Evolutionary conservation across 768 basidiomycete species (phyloP).

Genomic region (Mycena chlorophos): DNA sequence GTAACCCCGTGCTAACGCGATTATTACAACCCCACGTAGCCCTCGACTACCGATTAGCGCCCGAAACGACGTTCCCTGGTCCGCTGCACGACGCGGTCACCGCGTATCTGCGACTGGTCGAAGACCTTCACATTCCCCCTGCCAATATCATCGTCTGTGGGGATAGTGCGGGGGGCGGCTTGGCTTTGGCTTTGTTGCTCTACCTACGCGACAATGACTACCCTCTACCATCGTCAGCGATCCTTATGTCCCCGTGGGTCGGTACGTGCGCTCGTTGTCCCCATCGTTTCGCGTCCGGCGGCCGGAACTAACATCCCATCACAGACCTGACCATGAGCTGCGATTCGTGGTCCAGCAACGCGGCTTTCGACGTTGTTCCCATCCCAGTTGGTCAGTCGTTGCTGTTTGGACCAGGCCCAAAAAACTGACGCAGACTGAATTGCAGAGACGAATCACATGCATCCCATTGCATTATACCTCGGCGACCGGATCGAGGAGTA

Average conservation of each 20-base stretch:
- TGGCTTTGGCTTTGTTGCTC: constrained; percentile 83
- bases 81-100: constrained; percentile 82
- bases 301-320: not conserved
- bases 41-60: constrained; percentile 93
- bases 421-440: constrained; percentile 6
- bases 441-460: constrained; percentile 79
- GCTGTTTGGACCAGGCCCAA: not conserved
- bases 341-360: constrained; percentile 97
- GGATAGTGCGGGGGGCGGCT: constrained; percentile 92
- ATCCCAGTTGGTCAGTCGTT: constrained; percentile 39
- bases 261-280: constrained; percentile 54
- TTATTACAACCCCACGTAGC: constrained; percentile 44
- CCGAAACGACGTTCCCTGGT: constrained; percentile 92
- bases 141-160: constrained; percentile 88
- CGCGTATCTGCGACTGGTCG: constrained; percentile 82
- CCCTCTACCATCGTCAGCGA: constrained; percentile 78
- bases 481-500: constrained; percentile 79
- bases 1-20: constrained; percentile 2
- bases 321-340: constrained; percentile 94
- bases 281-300: constrained; percentile 5
- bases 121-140: constrained; percentile 87
- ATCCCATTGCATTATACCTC: constrained; percentile 92
- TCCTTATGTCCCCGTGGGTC: constrained; percentile 94
- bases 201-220: constrained; percentile 93
- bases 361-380: constrained; percentile 80